Conservation (phyloP, 208 protist genomes). For the Wallacemonas rigidus region DNA sequence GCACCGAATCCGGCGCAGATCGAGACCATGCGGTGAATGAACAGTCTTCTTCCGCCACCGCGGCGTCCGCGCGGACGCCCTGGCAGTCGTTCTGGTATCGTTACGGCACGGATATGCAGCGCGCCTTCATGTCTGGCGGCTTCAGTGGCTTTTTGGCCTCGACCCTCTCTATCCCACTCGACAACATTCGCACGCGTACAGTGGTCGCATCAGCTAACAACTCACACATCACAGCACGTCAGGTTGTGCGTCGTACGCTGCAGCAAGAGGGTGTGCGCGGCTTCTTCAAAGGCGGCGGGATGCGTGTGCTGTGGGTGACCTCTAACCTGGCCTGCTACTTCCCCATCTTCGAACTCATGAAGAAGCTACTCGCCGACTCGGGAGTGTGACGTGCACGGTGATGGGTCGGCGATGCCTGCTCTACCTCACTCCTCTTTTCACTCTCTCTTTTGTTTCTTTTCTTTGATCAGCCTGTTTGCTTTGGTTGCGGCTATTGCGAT, state of each 20-base stretch:
- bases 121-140: constrained; percentile 72
- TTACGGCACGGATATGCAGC: constrained; percentile 44
- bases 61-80: background rate
- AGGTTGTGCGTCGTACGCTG: constrained; percentile 47
- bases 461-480: constrained; percentile 1
- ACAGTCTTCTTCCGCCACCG: background rate
- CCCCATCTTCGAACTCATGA: constrained; percentile 64
- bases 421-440: background rate
- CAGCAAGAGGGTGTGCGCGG: constrained; percentile 44
- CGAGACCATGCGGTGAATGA: too few relatives aligned
- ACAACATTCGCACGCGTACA: constrained; percentile 74
- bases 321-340: constrained; percentile 84
- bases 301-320: constrained; percentile 81
- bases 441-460: constrained; percentile 1
- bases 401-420: too few relatives aligned
- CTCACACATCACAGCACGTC: constrained; percentile 30
- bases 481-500: constrained; percentile 9
- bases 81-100: background rate
- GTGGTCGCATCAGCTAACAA: constrained; percentile 51
- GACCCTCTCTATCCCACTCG: constrained; percentile 69
- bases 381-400: too few relatives aligned
- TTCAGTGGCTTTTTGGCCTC: constrained; percentile 73
- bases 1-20: too few relatives aligned
- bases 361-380: constrained; percentile 17
- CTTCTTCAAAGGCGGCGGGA: constrained; percentile 66